Percentiles rank a stretch among this genome's conserved stretches.
phyloP scores from a whole-genome alignment of 2,329 filamentous ascomycete species.

The Meredithiella fracta region DNA sequence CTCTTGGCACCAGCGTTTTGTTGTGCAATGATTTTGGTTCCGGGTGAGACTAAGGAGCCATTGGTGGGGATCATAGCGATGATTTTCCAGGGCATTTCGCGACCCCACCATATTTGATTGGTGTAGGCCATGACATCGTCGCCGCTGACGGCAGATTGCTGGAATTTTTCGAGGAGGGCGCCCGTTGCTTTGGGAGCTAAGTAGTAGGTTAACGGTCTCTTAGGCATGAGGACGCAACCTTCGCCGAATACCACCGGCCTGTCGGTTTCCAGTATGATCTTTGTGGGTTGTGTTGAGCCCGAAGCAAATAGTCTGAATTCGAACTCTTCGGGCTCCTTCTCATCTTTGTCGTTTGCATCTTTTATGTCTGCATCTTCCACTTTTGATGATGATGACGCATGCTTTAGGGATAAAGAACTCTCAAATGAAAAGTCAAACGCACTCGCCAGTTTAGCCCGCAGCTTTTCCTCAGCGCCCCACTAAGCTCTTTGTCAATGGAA shows the following conservation, averaged over 20 bases:
- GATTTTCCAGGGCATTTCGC: constrained; percentile 45
- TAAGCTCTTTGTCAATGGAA: constrained; percentile 15
- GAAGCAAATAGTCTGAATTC: constrained; percentile 41
- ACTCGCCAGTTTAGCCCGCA: constrained; percentile 14
- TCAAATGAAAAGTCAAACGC: constrained; percentile 12
- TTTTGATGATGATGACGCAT: constrained; percentile 11
- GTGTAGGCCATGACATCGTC: constrained; percentile 33
- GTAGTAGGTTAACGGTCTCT: constrained; percentile 33
- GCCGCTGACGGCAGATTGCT: constrained; percentile 30
- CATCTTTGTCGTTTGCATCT: constrained; percentile 17
- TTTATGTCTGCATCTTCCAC: constrained; percentile 6
- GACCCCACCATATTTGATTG: constrained; percentile 34
- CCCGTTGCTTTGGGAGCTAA: constrained; percentile 25
- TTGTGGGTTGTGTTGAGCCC: constrained; percentile 26
- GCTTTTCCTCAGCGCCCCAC: constrained; percentile 9
- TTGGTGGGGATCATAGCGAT: constrained; percentile 25
- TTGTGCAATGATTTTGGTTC: constrained; percentile 7
- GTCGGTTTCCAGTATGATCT: constrained; percentile 34
- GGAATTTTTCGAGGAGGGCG: constrained; percentile 18
- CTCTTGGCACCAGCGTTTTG: neutral
- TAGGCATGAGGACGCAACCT: constrained; percentile 22
- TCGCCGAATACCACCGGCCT: constrained; percentile 21
- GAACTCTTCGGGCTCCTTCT: constrained; percentile 28
- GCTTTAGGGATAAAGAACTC: neutral
- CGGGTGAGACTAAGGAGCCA: constrained; percentile 17